A percentile compares a stretch with the other conserved stretches of the same genome.
Conservation (phyloP, 257 asterid genomes). For the Marsdenia floribunda region DNA sequence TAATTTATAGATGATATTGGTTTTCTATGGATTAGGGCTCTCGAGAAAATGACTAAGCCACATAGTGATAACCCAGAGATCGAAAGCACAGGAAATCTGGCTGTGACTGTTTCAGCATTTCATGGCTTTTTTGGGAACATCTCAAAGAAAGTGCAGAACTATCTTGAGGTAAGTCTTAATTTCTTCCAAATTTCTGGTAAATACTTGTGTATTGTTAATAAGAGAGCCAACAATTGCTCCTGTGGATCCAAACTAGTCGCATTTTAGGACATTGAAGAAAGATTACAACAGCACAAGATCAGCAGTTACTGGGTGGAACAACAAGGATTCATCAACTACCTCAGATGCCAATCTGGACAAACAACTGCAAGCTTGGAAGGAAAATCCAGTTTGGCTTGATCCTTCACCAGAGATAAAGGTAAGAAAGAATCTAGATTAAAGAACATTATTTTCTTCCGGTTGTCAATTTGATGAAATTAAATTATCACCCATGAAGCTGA, state of each 20-base stretch:
- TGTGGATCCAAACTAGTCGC: slow-evolving; percentile 29
- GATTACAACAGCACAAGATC: slow-evolving; percentile 17
- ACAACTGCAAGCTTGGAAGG: slow-evolving; percentile 75
- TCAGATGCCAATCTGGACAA: slow-evolving; percentile 44
- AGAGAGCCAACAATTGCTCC: slow-evolving; percentile 1
- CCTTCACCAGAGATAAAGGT: slow-evolving; percentile 68
- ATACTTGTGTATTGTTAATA: neutral
- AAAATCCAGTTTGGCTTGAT: slow-evolving; percentile 66
- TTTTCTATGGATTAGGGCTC: neutral
- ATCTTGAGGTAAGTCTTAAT: slow-evolving; percentile 15
- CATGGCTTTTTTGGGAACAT: slow-evolving; percentile 17
- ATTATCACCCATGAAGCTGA: neutral
- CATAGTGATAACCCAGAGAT: neutral
- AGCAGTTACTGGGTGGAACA: slow-evolving; percentile 17
- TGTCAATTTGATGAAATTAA: neutral
- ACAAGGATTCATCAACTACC: slow-evolving; percentile 26
- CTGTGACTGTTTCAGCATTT: slow-evolving; percentile 7
- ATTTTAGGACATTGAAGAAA: slow-evolving; percentile 30
- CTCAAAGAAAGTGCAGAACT: slow-evolving; percentile 18
- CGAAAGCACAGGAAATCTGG: neutral
- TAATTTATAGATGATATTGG: slow-evolving; percentile 1
- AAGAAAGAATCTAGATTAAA: neutral
- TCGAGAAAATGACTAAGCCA: slow-evolving; percentile 10
- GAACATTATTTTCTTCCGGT: neutral
- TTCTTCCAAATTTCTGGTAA: neutral